Conservation (phyloP, 352 stramenopile species). For the Globisporangium cystogenes region DNA sequence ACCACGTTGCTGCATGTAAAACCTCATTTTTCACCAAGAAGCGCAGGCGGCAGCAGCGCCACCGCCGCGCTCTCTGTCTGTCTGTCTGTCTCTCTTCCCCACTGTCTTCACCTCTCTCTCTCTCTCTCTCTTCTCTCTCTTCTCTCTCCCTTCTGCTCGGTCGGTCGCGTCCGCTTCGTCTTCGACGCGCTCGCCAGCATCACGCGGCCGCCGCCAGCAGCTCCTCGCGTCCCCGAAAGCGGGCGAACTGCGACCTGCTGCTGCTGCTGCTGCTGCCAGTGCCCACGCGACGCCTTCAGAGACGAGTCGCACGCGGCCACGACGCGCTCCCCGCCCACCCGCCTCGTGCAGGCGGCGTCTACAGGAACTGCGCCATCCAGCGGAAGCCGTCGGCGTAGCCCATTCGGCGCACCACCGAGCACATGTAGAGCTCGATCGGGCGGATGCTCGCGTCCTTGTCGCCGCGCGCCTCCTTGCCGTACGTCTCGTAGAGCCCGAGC, state of each 20-base stretch:
- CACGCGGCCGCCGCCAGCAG: neutral
- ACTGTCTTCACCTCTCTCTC: neutral
- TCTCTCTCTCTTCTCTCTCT: neutral
- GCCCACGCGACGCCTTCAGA: no score
- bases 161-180: neutral
- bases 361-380: constrained; percentile 89
- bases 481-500: constrained; percentile 97
- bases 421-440: constrained; percentile 99
- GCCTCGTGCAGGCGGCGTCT: no score
- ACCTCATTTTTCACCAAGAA: neutral
- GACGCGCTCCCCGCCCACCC: no score
- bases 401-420: constrained; percentile 98
- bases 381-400: constrained; percentile 96
- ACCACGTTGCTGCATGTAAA: neutral
- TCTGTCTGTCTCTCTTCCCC: neutral
- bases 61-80: neutral
- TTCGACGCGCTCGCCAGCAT: neutral
- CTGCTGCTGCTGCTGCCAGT: neutral
- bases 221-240: no score
- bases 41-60: neutral
- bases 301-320: no score
- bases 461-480: constrained; percentile 95
- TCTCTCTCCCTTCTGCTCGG: neutral
- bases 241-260: no score
- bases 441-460: constrained; percentile 89